phyloP scores from a whole-genome alignment of 148 eudicot species.

The Nepenthes mirabilis region DNA sequence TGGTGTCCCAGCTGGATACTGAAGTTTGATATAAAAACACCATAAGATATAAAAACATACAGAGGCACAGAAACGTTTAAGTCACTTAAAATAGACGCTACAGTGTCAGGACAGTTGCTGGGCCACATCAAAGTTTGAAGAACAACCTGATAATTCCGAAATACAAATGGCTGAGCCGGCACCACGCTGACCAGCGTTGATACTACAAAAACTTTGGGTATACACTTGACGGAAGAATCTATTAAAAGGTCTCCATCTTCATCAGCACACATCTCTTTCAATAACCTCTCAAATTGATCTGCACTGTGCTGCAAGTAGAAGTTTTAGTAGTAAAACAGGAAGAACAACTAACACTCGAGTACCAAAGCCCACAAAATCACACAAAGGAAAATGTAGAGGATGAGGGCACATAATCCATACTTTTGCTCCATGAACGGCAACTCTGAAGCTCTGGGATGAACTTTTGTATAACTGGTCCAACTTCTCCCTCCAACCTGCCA shows the following conservation, averaged over 20 bases:
- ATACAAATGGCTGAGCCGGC: conserved; percentile 94
- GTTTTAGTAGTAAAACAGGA: conserved; percentile 1
- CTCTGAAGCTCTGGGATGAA: conserved; percentile 93
- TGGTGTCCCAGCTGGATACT: conserved; percentile 97
- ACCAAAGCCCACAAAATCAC: background rate
- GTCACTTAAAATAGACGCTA: background rate
- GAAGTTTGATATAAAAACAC: conserved; percentile 15
- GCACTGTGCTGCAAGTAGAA: conserved; percentile 93
- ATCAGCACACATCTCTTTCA: conserved; percentile 94
- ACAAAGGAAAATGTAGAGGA: background rate
- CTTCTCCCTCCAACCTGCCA: conserved; percentile 96
- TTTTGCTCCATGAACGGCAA: conserved; percentile 98
- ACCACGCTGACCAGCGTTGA: conserved; percentile 80
- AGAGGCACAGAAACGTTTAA: background rate
- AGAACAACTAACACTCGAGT: background rate
- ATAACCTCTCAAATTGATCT: conserved; percentile 89
- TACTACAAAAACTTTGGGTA: conserved; percentile 91
- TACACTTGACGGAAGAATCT: conserved; percentile 77
- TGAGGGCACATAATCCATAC: conserved; percentile 25
- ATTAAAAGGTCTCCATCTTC: conserved; percentile 93
- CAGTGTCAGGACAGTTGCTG: background rate
- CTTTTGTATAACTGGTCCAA: conserved; percentile 96
- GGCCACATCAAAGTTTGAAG: background rate
- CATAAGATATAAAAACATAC: background rate
- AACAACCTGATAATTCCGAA: conserved; percentile 94